These are phyloP conservation scores for Aureobasidium lini DNA, from an alignment of 2,329 filamentous ascomycete species.

Conservation along the genomic window DNA sequence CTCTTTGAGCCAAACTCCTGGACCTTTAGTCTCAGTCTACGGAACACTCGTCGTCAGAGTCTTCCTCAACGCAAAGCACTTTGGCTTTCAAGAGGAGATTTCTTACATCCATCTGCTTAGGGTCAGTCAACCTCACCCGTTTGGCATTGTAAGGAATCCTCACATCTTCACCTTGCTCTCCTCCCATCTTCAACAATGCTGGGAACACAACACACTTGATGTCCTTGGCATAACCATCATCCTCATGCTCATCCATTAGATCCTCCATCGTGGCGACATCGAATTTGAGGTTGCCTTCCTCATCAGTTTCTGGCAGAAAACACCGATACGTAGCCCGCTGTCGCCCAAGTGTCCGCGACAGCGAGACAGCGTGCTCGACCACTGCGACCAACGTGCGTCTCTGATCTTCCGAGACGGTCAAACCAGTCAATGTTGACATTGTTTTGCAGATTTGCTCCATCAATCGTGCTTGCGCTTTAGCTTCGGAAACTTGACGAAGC, in stretches of 20 bases:
- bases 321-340: slow-evolving; percentile 28
- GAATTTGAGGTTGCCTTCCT: slow-evolving; percentile 45
- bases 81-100: slow-evolving; percentile 61
- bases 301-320: slow-evolving; percentile 20
- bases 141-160: background rate
- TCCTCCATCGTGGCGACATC: slow-evolving; percentile 58
- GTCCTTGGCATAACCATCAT: slow-evolving; percentile 34
- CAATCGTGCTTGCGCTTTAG: slow-evolving; percentile 19
- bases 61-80: slow-evolving; percentile 44
- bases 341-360: slow-evolving; percentile 25
- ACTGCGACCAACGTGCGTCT: slow-evolving; percentile 21
- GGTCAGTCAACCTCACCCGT: background rate
- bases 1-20: slow-evolving; percentile 13
- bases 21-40: background rate
- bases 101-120: slow-evolving; percentile 41
- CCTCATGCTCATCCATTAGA: slow-evolving; percentile 48
- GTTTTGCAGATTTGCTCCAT: slow-evolving; percentile 22
- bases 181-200: slow-evolving; percentile 56
- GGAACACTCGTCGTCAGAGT: background rate
- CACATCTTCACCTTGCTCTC: slow-evolving; percentile 53
- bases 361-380: slow-evolving; percentile 22
- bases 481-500: slow-evolving; percentile 17
- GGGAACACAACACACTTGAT: slow-evolving; percentile 59
- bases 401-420: slow-evolving; percentile 18
- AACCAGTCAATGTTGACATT: slow-evolving; percentile 22